Evolutionary conservation across 306 rosid genomes (phyloP), one percentile per base, ranked within the genome.

Genomic region (Styphnolobium japonicum): DNA sequence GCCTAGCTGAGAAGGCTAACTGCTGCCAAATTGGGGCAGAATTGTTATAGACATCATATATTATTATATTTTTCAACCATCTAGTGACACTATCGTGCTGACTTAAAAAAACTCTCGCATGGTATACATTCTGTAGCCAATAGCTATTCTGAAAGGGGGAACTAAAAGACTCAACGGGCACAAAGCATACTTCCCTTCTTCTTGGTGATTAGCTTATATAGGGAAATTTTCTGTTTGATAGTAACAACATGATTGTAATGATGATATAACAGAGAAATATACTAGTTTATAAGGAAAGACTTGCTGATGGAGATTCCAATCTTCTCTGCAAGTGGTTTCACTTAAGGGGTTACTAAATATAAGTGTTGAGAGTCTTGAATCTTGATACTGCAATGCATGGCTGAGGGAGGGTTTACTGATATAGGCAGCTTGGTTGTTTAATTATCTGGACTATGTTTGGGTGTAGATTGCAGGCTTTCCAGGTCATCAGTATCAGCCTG

Each of bases 401-500:
- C 37, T 37, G 67, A 36, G 56, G 45, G 67, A 42, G 52, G 64
- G 55, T 12, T 11, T 71, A 19, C 29, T 36, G 0, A 52, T 40
- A 33, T 36, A n/a, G 42, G 53, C 52, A 51, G 7, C 4, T 40
- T 73, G 75, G 15, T 19, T 18, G 40, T 53, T 63, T 46, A 9
- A 48, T 71, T 77, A 33, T 55, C 19, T 29, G 60, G 56, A 63
- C 46, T 21, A 40, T 10, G 56, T 58, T 23, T 6, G 7, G 45
- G 33, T 55, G 15, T 71, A 31, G 68, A 77, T 43, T 62, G 39
- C 52, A 37, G 46, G 56, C 15, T 21, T 69, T 65, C 36, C 39
- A 46, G 31, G 79, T n/a, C 69, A 77, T 34, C 49, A 71, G 67
- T 58, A 77, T 76, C 52, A 60, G 23, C 16, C 31, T 40, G 70